A percentile compares a stretch with the other conserved stretches of the same genome.
phyloP scores from a whole-genome alignment of 345 rosid species.

The Eutrema heterophyllum region DNA sequence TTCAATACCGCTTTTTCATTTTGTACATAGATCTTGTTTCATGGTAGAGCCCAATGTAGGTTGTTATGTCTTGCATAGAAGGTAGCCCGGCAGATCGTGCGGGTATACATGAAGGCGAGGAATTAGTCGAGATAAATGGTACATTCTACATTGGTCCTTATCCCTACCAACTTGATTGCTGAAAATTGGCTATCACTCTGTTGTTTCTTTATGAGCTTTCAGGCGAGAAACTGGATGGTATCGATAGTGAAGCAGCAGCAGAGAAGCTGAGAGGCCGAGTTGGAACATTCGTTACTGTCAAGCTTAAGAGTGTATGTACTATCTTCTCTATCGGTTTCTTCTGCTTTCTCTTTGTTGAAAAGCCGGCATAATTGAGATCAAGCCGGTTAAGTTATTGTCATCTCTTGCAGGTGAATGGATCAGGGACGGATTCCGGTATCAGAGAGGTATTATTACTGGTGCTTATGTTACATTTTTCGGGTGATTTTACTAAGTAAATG shows the following conservation, averaged over 20 bases:
- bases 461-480: not conserved
- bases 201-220: constrained; percentile 16
- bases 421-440: constrained; percentile 34
- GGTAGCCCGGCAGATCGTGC: constrained; percentile 93
- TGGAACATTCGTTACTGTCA: constrained; percentile 74
- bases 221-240: constrained; percentile 72
- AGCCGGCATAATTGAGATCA: not conserved
- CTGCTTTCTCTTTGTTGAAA: not conserved
- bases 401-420: constrained; percentile 41
- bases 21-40: constrained; percentile 12
- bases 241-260: constrained; percentile 78
- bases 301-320: constrained; percentile 56
- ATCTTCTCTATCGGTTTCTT: not conserved
- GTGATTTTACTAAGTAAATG: not conserved
- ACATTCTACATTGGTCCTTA: constrained; percentile 9
- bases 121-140: constrained; percentile 89
- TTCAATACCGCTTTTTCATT: not conserved
- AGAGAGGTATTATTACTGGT: constrained; percentile 51
- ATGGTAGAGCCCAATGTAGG: constrained; percentile 43
- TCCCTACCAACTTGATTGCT: not conserved
- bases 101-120: constrained; percentile 81
- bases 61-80: constrained; percentile 73
- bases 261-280: constrained; percentile 80
- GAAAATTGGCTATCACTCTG: not conserved
- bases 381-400: not conserved